Conservation (phyloP, 345 rosid species). For the Acer yangbiense region DNA sequence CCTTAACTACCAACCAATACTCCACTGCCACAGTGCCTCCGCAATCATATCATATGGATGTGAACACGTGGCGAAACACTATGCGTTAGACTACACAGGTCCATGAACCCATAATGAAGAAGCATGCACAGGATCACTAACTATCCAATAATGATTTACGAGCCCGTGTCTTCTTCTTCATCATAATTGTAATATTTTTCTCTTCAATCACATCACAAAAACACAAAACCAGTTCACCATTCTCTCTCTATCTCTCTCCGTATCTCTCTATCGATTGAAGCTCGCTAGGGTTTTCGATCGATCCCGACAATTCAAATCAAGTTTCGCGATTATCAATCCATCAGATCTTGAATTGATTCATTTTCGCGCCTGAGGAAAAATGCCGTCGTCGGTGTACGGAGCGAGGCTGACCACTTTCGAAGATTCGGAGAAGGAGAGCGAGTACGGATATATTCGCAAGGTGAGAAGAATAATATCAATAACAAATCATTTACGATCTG, state of each 20-base stretch:
- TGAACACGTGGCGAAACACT: neutral
- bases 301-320: neutral
- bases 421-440: conserved; percentile 97
- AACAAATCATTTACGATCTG: neutral
- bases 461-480: conserved; percentile 25
- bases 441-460: conserved; percentile 99
- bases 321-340: neutral
- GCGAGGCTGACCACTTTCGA: conserved; percentile 89
- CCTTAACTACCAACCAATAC: neutral
- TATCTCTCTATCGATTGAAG: neutral
- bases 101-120: neutral
- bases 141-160: neutral
- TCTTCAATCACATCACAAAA: neutral
- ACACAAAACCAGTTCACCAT: neutral
- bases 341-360: neutral
- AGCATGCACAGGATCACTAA: neutral
- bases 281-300: neutral
- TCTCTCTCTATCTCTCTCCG: neutral
- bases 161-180: neutral
- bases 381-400: conserved; percentile 87
- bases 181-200: neutral
- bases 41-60: too few species aligned
- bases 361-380: conserved; percentile 28
- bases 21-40: neutral
- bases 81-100: neutral